These are phyloP conservation scores for Chlamydomonas sp. DNA, from an alignment of 139 green algal species.

Conservation along the genomic window DNA sequence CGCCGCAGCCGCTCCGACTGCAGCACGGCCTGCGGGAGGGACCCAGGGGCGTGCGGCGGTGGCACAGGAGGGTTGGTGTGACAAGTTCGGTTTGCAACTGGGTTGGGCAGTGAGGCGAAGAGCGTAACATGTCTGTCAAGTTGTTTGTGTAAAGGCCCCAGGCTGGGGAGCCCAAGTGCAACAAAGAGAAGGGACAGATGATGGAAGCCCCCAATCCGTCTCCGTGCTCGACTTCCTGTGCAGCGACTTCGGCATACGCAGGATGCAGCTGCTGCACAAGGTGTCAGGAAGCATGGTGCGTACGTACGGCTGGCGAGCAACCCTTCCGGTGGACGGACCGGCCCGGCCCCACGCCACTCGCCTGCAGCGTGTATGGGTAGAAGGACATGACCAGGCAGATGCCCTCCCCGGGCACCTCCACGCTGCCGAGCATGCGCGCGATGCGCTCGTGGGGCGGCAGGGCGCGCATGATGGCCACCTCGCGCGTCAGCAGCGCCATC, in stretches of 20 bases:
- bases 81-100: too few relatives aligned
- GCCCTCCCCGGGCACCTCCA: conserved; percentile 19
- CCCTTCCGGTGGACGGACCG: neutral
- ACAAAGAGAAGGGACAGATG: too few relatives aligned
- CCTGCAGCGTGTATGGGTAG: conserved; percentile 35
- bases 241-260: too few relatives aligned
- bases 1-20: conserved; percentile 31
- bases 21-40: conserved; percentile 14
- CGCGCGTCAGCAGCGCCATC: neutral
- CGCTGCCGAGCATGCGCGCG: conserved; percentile 36
- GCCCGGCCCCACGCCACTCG: neutral
- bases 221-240: too few relatives aligned
- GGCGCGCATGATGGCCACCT: conserved; percentile 30
- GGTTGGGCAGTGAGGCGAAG: too few relatives aligned
- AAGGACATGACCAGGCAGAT: conserved; percentile 35
- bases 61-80: too few relatives aligned
- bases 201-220: too few relatives aligned
- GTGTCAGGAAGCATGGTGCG: neutral
- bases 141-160: too few relatives aligned
- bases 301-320: neutral
- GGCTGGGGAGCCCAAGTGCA: too few relatives aligned
- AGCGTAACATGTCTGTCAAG: too few relatives aligned
- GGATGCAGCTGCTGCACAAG: neutral
- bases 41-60: too few relatives aligned
- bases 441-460: conserved; percentile 34